Percentiles rank a stretch among this genome's conserved stretches.
Evolutionary conservation across 2,329 filamentous ascomycete genomes (phyloP).

Genomic region (Nemania serpens): DNA sequence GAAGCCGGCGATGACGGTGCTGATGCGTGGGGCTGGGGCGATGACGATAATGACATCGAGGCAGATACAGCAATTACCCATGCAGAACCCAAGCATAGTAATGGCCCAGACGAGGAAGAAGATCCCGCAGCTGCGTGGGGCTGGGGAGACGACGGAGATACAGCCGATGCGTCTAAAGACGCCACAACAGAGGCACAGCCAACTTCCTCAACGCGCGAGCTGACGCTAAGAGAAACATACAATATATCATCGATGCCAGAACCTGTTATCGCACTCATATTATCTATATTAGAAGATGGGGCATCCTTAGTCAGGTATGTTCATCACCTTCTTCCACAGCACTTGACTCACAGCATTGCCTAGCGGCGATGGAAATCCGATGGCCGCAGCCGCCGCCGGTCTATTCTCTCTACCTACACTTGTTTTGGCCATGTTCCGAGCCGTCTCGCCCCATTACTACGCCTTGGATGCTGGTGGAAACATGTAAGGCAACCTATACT

Average conservation of each 20-base stretch:
- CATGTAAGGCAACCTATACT: slow-evolving; percentile 54
- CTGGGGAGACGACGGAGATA: slow-evolving; percentile 73
- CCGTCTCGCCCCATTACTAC: slow-evolving; percentile 77
- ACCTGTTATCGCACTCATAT: slow-evolving; percentile 71
- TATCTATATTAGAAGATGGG: slow-evolving; percentile 63
- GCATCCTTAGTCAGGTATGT: slow-evolving; percentile 59
- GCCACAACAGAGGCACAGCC: slow-evolving; percentile 30
- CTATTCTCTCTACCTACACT: slow-evolving; percentile 75
- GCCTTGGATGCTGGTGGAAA: slow-evolving; percentile 63
- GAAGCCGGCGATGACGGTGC: slow-evolving; percentile 28
- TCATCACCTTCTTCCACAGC: background rate
- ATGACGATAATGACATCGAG: slow-evolving; percentile 55
- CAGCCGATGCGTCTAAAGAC: slow-evolving; percentile 38
- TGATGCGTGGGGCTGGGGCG: slow-evolving; percentile 82
- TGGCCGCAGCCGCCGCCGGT: slow-evolving; percentile 69
- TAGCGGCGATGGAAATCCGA: slow-evolving; percentile 56
- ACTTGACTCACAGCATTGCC: slow-evolving; percentile 18
- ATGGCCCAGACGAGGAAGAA: slow-evolving; percentile 27
- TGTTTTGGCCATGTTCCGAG: slow-evolving; percentile 77
- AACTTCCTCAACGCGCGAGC: slow-evolving; percentile 56
- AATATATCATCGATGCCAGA: slow-evolving; percentile 87
- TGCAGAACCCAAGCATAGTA: slow-evolving; percentile 37
- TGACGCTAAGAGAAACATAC: slow-evolving; percentile 84
- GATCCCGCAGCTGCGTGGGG: slow-evolving; percentile 75
- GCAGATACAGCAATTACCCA: slow-evolving; percentile 65